Percentiles rank a stretch among this genome's conserved stretches.
Evolutionary conservation across 805 yeast species (phyloP).

Genomic region (Huiozyma naganishii): DNA sequence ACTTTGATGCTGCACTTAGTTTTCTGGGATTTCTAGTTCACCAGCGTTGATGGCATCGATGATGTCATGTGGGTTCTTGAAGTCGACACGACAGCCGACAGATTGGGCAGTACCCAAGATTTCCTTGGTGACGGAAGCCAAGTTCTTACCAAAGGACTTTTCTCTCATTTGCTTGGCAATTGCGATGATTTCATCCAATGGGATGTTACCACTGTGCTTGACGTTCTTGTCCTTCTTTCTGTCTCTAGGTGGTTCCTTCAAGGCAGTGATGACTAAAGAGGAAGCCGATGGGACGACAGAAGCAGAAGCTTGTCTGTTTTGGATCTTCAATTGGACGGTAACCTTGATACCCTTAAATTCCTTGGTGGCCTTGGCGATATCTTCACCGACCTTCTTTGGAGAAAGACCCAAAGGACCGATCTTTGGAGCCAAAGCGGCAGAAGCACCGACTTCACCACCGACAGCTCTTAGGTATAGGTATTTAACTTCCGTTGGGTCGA

Average conservation of each 20-base stretch:
- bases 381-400: conserved; percentile 99
- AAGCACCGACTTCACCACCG: conserved; percentile 99
- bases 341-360: conserved; percentile 98
- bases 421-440: conserved; percentile 99
- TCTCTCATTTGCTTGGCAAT: conserved; percentile 96
- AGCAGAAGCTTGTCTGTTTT: conserved; percentile 99
- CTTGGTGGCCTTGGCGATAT: conserved; percentile 99
- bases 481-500: conserved; percentile 98
- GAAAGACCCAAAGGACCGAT: conserved; percentile 99
- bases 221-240: conserved; percentile 99
- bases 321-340: conserved; percentile 96
- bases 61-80: conserved; percentile 98
- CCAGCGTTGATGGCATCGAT: conserved; percentile 98
- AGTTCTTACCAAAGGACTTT: conserved; percentile 95
- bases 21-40: conserved; percentile 64
- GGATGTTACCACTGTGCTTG: conserved; percentile 98
- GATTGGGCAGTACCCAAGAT: conserved; percentile 99
- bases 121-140: conserved; percentile 96
- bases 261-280: conserved; percentile 95
- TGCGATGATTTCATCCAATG: conserved; percentile 91
- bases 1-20: conserved; percentile 16
- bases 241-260: conserved; percentile 99
- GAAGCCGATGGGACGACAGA: conserved; percentile 99
- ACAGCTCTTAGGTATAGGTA: conserved; percentile 98
- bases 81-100: conserved; percentile 98